A percentile compares a stretch with the other conserved stretches of the same genome.
Conservation (phyloP, 371 early-diverging fungal genomes). For the Entomophthora muscae region DNA sequence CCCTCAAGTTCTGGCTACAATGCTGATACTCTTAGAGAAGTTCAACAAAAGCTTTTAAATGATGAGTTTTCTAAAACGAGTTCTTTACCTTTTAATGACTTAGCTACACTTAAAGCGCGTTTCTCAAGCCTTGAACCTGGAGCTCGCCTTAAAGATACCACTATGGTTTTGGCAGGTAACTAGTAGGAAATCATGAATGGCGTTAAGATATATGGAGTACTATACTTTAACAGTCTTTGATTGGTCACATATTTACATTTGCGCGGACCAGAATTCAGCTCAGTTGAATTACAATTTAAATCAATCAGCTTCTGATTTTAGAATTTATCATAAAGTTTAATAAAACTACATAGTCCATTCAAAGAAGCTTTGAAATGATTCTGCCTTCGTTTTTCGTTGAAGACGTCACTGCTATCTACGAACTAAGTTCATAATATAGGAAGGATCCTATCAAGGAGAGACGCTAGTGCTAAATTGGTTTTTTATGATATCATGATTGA, state of each 20-base stretch:
- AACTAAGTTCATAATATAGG: neutral
- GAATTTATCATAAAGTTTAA: neutral
- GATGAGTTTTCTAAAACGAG: neutral
- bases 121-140: neutral
- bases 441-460: neutral
- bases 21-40: neutral
- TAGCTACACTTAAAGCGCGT: neutral
- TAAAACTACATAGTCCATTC: neutral
- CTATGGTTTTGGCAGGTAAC: neutral
- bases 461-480: neutral
- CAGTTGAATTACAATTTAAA: neutral
- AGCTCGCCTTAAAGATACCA: neutral
- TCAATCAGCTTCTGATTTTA: neutral
- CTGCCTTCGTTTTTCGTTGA: no score
- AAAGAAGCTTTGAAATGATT: no score
- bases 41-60: neutral
- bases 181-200: neutral
- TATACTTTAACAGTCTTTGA: neutral
- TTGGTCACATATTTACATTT: neutral
- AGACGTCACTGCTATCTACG: no score
- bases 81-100: neutral
- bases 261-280: neutral
- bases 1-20: neutral
- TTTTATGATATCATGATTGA: constrained; percentile 2
- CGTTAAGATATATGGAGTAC: neutral